Evolutionary conservation across 2,329 filamentous ascomycete genomes (phyloP).

Genomic region (Alternaria triticina): DNA sequence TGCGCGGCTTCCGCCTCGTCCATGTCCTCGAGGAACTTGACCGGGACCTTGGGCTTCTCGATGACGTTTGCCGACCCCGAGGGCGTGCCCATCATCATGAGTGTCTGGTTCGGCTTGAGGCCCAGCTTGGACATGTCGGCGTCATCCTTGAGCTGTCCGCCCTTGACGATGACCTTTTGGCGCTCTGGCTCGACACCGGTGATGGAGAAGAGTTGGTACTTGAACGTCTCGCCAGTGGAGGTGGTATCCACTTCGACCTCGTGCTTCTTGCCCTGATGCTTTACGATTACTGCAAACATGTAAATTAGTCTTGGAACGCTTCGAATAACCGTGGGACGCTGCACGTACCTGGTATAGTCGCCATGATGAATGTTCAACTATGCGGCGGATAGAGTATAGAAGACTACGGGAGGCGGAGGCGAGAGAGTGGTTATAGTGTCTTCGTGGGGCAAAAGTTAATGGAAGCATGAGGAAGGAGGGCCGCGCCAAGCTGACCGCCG

Average conservation of each 20-base stretch:
- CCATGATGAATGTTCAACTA: conserved; percentile 35
- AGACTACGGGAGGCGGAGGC: conserved; percentile 8
- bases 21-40: conserved; percentile 97
- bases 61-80: conserved; percentile 68
- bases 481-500: conserved; percentile 22
- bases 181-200: conserved; percentile 95
- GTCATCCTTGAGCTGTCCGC: conserved; percentile 94
- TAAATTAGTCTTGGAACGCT: conserved; percentile 25
- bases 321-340: background rate
- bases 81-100: conserved; percentile 97
- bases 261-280: conserved; percentile 94
- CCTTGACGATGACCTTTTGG: conserved; percentile 95
- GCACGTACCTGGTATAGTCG: conserved; percentile 45
- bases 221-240: conserved; percentile 89
- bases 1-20: conserved; percentile 88
- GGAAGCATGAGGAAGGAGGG: conserved; percentile 38
- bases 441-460: conserved; percentile 40
- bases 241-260: conserved; percentile 88
- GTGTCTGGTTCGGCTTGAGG: conserved; percentile 82
- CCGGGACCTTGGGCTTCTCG: conserved; percentile 75
- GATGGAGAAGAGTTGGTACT: conserved; percentile 92
- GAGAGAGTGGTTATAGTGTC: conserved; percentile 22
- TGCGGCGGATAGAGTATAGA: background rate
- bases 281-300: conserved; percentile 74
- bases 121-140: conserved; percentile 82